Evolutionary conservation across 2,329 filamentous ascomycete species (phyloP).

Genomic region (Botrytis aclada): DNA sequence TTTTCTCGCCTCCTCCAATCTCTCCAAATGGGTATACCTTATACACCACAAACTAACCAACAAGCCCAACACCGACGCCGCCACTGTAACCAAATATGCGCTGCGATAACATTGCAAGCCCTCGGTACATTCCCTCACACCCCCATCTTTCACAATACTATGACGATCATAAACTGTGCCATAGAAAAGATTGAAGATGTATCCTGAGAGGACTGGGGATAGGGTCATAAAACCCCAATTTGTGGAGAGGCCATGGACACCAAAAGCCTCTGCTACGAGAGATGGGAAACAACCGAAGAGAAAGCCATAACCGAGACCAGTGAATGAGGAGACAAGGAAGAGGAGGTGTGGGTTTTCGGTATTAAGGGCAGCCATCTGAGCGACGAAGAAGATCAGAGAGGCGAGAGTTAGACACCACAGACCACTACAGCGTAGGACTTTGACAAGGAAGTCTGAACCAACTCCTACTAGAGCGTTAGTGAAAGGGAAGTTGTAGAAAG

Average conservation of each 20-base stretch:
- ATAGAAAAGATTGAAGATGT: conserved; percentile 91
- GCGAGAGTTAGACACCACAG: conserved; percentile 88
- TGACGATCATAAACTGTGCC: conserved; percentile 80
- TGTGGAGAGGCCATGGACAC: conserved; percentile 81
- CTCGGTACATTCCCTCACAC: conserved; percentile 71
- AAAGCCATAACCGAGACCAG: conserved; percentile 86
- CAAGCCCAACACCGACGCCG: conserved; percentile 67
- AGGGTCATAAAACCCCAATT: conserved; percentile 98
- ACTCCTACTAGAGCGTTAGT: conserved; percentile 51
- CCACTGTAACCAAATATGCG: conserved; percentile 77
- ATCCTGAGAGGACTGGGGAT: conserved; percentile 80
- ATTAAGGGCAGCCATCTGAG: conserved; percentile 72
- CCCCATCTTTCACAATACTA: conserved; percentile 63
- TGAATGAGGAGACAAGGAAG: conserved; percentile 75
- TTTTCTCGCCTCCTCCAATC: conserved; percentile 29
- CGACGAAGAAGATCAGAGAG: conserved; percentile 71
- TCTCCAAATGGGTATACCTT: conserved; percentile 29
- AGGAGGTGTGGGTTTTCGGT: conserved; percentile 76
- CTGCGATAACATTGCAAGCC: conserved; percentile 77
- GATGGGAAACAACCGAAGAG: conserved; percentile 93
- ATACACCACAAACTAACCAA: conserved; percentile 70
- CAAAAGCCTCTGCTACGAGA: conserved; percentile 85
- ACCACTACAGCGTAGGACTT: conserved; percentile 73
- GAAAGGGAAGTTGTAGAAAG: conserved; percentile 36
- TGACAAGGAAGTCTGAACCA: conserved; percentile 86